These are phyloP conservation scores for Crithidia brevicula DNA, from an alignment of 208 protist species.

Conservation along the genomic window DNA sequence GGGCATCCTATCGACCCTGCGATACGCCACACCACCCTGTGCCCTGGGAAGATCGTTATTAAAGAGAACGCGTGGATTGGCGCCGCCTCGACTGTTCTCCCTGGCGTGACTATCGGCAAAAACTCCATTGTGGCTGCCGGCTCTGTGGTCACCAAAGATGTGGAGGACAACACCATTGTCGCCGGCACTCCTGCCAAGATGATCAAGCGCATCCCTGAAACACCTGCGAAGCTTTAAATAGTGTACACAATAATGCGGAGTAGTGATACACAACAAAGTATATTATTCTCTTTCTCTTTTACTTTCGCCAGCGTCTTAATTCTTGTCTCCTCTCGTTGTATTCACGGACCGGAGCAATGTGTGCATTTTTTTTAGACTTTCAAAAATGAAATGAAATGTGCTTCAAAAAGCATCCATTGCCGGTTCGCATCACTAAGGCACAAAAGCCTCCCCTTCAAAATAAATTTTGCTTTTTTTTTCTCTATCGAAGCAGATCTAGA, in stretches of 20 bases:
- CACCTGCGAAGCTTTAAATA: neutral
- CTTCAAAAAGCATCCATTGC: no score
- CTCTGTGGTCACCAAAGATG: constrained; percentile 77
- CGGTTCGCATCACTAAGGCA: no score
- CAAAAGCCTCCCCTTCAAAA: no score
- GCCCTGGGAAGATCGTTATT: constrained; percentile 47
- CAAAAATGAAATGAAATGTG: constrained; percentile 15
- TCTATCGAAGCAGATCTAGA: no score
- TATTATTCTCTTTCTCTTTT: neutral
- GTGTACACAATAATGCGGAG: no score
- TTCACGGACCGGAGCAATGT: neutral
- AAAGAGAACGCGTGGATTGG: constrained; percentile 73
- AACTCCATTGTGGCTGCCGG: constrained; percentile 75
- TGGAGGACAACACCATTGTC: constrained; percentile 75
- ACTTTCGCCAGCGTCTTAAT: neutral
- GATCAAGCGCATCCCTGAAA: constrained; percentile 21
- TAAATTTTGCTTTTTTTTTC: no score
- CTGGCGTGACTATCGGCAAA: constrained; percentile 82
- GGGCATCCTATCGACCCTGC: constrained; percentile 71
- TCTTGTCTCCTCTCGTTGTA: neutral
- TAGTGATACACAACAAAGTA: neutral
- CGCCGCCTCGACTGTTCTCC: constrained; percentile 45
- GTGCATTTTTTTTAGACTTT: constrained; percentile 5
- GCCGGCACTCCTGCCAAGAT: constrained; percentile 78
- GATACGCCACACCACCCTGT: constrained; percentile 32